These are phyloP conservation scores for Tylopilus orsonianus DNA, from an alignment of 1,284 basidiomycete genomes.

Conservation along the genomic window DNA sequence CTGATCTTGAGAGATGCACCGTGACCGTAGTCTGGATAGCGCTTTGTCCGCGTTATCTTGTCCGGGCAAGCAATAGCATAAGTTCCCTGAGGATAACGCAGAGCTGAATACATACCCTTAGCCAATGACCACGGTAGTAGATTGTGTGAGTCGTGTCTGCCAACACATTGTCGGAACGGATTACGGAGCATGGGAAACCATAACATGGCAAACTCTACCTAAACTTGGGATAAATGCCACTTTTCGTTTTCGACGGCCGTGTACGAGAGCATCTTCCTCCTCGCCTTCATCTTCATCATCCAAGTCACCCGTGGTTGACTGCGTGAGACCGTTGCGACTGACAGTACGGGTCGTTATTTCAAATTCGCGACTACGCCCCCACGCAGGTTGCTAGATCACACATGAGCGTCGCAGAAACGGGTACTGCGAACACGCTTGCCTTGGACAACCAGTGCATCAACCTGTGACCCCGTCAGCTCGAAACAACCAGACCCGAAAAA, in stretches of 20 bases:
- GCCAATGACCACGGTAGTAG: conserved; percentile 83
- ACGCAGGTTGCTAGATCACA: conserved; percentile 68
- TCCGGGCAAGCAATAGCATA: conserved; percentile 23
- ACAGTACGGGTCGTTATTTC: conserved; percentile 79
- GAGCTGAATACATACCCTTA: conserved; percentile 53
- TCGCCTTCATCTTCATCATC: conserved; percentile 73
- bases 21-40: conserved; percentile 69
- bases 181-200: conserved; percentile 22
- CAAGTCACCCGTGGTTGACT: conserved; percentile 69
- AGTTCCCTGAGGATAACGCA: conserved; percentile 24
- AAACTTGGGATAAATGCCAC: conserved; percentile 74
- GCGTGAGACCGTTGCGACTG: conserved; percentile 58
- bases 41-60: conserved; percentile 77
- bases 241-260: conserved; percentile 71
- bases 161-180: conserved; percentile 17
- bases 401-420: conserved; percentile 17
- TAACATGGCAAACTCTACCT: conserved; percentile 47
- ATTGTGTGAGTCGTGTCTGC: conserved; percentile 82
- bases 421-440: conserved; percentile 38
- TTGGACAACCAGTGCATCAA: conserved; percentile 85
- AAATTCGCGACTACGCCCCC: conserved; percentile 81
- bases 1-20: conserved; percentile 76
- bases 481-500: conserved; percentile 7
- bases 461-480: conserved; percentile 43
- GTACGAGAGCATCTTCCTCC: conserved; percentile 49